phyloP scores from a whole-genome alignment of 225 moss, liverwort and hornwort genomes.

The Ulota crispa region DNA sequence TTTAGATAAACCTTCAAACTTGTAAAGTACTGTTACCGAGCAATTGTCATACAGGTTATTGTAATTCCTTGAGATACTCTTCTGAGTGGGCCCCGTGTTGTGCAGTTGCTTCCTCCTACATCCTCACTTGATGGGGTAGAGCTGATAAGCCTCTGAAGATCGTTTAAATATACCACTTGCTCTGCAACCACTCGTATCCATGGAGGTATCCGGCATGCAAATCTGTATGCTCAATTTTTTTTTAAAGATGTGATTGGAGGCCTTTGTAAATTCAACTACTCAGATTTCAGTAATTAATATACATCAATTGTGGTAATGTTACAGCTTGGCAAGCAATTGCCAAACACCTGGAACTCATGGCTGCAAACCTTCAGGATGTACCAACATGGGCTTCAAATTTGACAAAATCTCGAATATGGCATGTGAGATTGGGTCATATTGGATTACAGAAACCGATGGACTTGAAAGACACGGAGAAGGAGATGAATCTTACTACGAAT shows the following conservation, averaged over 20 bases:
- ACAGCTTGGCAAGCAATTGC: neutral
- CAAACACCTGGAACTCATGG: slow-evolving; percentile 3
- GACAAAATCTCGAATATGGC: neutral
- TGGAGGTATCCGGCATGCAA: neutral
- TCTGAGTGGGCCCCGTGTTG: slow-evolving; percentile 9
- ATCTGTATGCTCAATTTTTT: neutral
- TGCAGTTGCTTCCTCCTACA: slow-evolving; percentile 38
- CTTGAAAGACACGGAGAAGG: neutral
- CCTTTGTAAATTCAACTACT: neutral
- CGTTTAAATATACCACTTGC: neutral
- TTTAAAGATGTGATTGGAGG: neutral
- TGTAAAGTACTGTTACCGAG: neutral
- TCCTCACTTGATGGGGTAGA: slow-evolving; percentile 30
- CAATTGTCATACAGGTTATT: neutral
- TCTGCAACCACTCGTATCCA: neutral
- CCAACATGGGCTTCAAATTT: neutral
- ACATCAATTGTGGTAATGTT: slow-evolving; percentile 22
- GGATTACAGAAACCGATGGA: neutral
- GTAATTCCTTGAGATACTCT: neutral
- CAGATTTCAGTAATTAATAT: neutral
- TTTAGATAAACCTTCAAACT: neutral
- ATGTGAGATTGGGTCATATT: neutral
- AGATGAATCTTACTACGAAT: neutral
- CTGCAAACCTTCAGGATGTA: slow-evolving; percentile 41
- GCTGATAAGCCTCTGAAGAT: slow-evolving; percentile 26